Percentiles rank a stretch among this genome's conserved stretches.
Conservation (phyloP, 2,329 filamentous ascomycete genomes). For the Colletotrichum aenigma region DNA sequence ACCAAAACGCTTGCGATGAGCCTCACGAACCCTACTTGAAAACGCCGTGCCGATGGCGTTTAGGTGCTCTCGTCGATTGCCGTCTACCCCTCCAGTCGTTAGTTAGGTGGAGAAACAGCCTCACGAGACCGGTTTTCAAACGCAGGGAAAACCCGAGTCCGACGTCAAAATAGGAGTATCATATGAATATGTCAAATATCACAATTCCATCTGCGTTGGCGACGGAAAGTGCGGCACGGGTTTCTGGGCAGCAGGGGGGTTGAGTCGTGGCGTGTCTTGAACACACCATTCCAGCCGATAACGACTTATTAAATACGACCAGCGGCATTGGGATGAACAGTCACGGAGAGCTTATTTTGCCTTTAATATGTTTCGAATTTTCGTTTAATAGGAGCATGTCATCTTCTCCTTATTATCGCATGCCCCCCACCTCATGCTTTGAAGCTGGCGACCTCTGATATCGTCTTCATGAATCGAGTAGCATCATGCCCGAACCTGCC, state of each 20-base stretch:
- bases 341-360: not conserved
- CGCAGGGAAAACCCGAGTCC: not conserved
- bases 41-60: too few relatives aligned
- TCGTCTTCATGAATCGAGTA: slow-evolving; percentile 71
- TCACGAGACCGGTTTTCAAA: not conserved
- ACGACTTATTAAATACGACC: not conserved
- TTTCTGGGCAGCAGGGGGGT: not conserved
- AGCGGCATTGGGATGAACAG: not conserved
- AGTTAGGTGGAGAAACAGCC: not conserved
- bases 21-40: not conserved
- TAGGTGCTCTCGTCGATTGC: too few relatives aligned
- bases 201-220: not conserved
- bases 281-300: not conserved
- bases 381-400: not conserved
- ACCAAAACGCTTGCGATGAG: not conserved
- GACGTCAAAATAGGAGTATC: not conserved
- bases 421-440: not conserved
- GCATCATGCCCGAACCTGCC: slow-evolving; percentile 83
- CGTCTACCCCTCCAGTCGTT: too few relatives aligned
- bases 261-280: not conserved
- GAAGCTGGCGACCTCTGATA: slow-evolving; percentile 66
- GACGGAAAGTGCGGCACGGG: not conserved
- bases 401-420: not conserved
- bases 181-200: not conserved
- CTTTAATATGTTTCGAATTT: not conserved